phyloP scores from a whole-genome alignment of 1,284 basidiomycete genomes.

The Gomphus sp. region DNA sequence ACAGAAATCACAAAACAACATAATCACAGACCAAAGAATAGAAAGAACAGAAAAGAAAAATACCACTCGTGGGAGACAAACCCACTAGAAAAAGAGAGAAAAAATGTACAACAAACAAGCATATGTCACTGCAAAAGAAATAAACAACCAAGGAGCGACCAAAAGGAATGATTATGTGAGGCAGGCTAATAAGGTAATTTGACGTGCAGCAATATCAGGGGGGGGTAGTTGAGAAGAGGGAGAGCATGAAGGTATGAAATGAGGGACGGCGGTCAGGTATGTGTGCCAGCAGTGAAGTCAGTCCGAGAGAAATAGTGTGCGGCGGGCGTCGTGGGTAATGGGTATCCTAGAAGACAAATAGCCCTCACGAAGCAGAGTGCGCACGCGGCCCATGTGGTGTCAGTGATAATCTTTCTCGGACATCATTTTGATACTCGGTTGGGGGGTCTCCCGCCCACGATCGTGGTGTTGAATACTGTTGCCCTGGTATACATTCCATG shows the following conservation, averaged over 20 bases:
- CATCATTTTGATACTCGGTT: conserved; percentile 5
- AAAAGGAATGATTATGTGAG: not conserved
- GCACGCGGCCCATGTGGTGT: not conserved
- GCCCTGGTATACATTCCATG: conserved; percentile 5
- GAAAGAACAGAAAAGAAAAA: not conserved
- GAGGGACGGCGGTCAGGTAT: not conserved
- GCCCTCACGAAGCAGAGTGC: not conserved
- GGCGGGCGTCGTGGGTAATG: not conserved
- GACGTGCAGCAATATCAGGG: not conserved
- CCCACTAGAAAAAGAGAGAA: not conserved
- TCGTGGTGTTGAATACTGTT: conserved; percentile 4
- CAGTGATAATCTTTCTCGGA: conserved; percentile 9
- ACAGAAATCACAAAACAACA: not conserved
- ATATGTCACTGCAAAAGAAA: conserved; percentile 5
- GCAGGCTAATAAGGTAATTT: not conserved
- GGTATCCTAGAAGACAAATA: not conserved
- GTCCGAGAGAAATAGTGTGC: not conserved
- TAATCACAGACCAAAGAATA: not conserved
- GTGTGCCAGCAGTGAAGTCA: too few species aligned
- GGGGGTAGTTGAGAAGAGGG: not conserved
- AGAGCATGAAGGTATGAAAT: not conserved
- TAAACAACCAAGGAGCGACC: not conserved
- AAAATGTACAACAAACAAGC: not conserved
- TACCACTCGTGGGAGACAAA: not conserved
- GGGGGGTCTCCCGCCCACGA: not conserved